Base-by-base conservation (phyloP, 345 rosid genomes). In the Arabidopsis suecica region DNA sequence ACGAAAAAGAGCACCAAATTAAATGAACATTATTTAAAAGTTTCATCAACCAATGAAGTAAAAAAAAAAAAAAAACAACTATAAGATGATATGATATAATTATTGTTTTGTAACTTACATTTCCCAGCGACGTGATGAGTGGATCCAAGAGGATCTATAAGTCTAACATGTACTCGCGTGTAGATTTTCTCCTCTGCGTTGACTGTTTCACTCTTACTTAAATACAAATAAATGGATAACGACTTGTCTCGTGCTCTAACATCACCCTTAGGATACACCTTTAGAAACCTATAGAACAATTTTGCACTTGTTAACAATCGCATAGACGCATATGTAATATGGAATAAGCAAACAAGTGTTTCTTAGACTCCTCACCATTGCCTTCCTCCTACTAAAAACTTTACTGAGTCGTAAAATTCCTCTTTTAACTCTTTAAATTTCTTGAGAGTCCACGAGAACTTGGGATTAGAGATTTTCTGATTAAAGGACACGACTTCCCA, bases 301-400 rank as follows among this genome's bases (percentile, higher is more conserved):
- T 23, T 10, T 23, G 14, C 28, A 2, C n/a, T 18, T 51, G 33
- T 51, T 51, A 51, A 51, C 32, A 50, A 2, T 6, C 32, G 9
- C 12, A 42, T 1, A 22, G 14, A 22, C 1, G 56, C 32, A 50
- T 16, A 13, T 42, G 10, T 37, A 37, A 16, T n/a, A 18, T n/a
- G 3, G 0, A 10, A 48, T 1, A 18, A 48, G 4, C 28, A 49
- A 50, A 4, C 6, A 3, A 49, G 1, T 20, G 18, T 22, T 22
- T 51, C 14, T 22, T 51, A 23, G 8, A 23, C 8, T 53, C 57
- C 70, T 34, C 50, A 68, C 72, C 72, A 68, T 23, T 23, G 3
- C 16, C 30, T 38, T 68, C 38, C 61, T 68, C 61, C 61, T 34
- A 1, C 10, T 10, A 13, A 2, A 53, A 53, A 30, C 3, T 55